A percentile compares a stretch with the other conserved stretches of the same genome.
Conservation (phyloP, 202 grass and related monocot genomes). For the Brachypodium distachyon region DNA sequence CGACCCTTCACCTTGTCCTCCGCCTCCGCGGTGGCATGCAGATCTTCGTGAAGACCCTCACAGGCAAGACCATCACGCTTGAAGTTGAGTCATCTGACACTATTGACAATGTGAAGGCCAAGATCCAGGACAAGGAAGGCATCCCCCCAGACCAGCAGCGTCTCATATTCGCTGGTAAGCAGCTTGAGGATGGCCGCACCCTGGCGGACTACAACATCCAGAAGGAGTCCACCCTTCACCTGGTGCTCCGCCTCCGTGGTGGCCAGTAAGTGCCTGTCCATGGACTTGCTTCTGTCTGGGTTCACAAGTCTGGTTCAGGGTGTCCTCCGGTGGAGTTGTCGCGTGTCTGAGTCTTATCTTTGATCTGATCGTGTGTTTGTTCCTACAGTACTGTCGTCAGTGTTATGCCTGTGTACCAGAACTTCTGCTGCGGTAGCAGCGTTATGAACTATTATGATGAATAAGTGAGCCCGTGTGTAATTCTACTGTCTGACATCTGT, state of each 20-base stretch:
- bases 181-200: slow-evolving; percentile 68
- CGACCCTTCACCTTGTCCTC: slow-evolving; percentile 43
- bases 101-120: slow-evolving; percentile 56
- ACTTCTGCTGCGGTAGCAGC: too few species aligned
- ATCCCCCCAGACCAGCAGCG: slow-evolving; percentile 75
- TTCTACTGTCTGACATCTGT: too few species aligned
- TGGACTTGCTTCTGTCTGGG: not conserved
- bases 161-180: slow-evolving; percentile 66
- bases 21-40: slow-evolving; percentile 60
- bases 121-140: slow-evolving; percentile 81
- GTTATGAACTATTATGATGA: too few species aligned
- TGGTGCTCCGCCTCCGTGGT: slow-evolving; percentile 33
- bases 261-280: slow-evolving; percentile 6
- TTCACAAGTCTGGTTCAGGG: not conserved
- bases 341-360: too few species aligned
- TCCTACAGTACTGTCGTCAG: too few species aligned
- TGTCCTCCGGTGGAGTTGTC: not conserved
- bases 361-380: too few species aligned
- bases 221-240: slow-evolving; percentile 65
- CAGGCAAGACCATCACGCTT: slow-evolving; percentile 57
- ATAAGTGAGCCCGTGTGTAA: too few species aligned
- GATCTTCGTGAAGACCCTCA: slow-evolving; percentile 72
- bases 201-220: slow-evolving; percentile 67
- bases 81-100: slow-evolving; percentile 58
- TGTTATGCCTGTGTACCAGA: too few species aligned